These are phyloP conservation scores for Gliomastix tumulicola DNA, from an alignment of 2,329 filamentous ascomycete genomes.

Conservation along the genomic window DNA sequence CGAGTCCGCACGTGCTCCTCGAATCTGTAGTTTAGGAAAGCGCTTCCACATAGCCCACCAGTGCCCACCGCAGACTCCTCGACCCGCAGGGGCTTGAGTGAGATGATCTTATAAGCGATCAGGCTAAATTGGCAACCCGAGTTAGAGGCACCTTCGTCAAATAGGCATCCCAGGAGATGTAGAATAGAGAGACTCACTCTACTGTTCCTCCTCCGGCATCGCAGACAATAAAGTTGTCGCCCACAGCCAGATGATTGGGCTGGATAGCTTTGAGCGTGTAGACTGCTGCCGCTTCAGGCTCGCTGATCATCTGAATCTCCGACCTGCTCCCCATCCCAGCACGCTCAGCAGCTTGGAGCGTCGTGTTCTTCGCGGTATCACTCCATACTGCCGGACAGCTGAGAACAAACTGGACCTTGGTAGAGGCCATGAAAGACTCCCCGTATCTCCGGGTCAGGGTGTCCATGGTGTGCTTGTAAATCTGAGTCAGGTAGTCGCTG, in stretches of 20 bases:
- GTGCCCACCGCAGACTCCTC: slow-evolving; percentile 77
- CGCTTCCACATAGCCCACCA: slow-evolving; percentile 70
- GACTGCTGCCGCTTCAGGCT: slow-evolving; percentile 73
- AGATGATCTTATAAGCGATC: slow-evolving; percentile 76
- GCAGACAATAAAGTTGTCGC: slow-evolving; percentile 58
- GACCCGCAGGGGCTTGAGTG: slow-evolving; percentile 62
- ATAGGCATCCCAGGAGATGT: no score
- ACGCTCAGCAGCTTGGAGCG: slow-evolving; percentile 67
- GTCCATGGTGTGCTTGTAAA: slow-evolving; percentile 73
- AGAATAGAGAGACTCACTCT: slow-evolving; percentile 44
- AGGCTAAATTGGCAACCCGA: no score
- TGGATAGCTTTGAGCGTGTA: slow-evolving; percentile 76
- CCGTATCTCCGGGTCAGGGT: slow-evolving; percentile 68
- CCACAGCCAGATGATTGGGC: slow-evolving; percentile 64
- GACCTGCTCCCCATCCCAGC: slow-evolving; percentile 69
- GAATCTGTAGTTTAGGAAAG: slow-evolving; percentile 74
- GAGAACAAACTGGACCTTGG: slow-evolving; percentile 70
- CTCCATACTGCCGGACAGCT: slow-evolving; percentile 82
- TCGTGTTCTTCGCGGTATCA: slow-evolving; percentile 79
- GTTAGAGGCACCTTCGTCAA: no score
- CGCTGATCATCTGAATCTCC: slow-evolving; percentile 71
- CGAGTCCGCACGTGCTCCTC: slow-evolving; percentile 67
- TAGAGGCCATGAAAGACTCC: slow-evolving; percentile 70
- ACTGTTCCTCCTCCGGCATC: slow-evolving; percentile 60
- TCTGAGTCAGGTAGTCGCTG: slow-evolving; percentile 70